Percentiles rank a stretch among this genome's conserved stretches.
Conservation (phyloP, 2,329 filamentous ascomycete genomes). For the Penicillium capsulatum region DNA sequence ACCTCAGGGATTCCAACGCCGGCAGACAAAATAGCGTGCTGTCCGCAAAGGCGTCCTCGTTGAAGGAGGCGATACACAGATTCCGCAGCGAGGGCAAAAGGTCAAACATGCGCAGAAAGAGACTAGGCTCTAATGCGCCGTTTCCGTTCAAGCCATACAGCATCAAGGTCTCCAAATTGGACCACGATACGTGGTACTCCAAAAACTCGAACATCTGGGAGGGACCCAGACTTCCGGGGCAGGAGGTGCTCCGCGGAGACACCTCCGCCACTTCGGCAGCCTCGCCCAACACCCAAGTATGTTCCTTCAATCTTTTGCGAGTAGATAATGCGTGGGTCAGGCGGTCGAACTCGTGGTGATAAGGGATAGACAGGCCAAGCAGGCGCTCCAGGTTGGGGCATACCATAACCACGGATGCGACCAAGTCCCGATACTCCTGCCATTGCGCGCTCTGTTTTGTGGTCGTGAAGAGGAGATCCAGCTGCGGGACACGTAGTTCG, state of each 20-base stretch:
- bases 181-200: constrained; percentile 51
- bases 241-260: constrained; percentile 34
- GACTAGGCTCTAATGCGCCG: constrained; percentile 50
- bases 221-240: constrained; percentile 46
- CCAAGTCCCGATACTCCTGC: constrained; percentile 49
- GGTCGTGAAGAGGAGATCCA: constrained; percentile 41
- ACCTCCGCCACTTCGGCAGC: constrained; percentile 39
- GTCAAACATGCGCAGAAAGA: constrained; percentile 52
- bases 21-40: constrained; percentile 52
- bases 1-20: constrained; percentile 49
- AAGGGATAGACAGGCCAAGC: constrained; percentile 51
- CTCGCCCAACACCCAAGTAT: constrained; percentile 54
- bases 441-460: constrained; percentile 40
- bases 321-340: constrained; percentile 55
- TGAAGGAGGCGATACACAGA: constrained; percentile 53
- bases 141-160: constrained; percentile 46
- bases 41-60: constrained; percentile 53
- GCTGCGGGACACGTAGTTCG: constrained; percentile 51
- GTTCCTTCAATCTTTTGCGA: constrained; percentile 51
- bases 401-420: constrained; percentile 56
- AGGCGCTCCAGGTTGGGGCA: constrained; percentile 56
- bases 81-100: constrained; percentile 52
- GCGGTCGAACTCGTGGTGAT: constrained; percentile 52
- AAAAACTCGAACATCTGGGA: constrained; percentile 52
- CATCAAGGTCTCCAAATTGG: constrained; percentile 51